These are phyloP conservation scores for Colletotrichum endophyticum DNA, from an alignment of 2,329 filamentous ascomycete genomes.

Conservation along the genomic window DNA sequence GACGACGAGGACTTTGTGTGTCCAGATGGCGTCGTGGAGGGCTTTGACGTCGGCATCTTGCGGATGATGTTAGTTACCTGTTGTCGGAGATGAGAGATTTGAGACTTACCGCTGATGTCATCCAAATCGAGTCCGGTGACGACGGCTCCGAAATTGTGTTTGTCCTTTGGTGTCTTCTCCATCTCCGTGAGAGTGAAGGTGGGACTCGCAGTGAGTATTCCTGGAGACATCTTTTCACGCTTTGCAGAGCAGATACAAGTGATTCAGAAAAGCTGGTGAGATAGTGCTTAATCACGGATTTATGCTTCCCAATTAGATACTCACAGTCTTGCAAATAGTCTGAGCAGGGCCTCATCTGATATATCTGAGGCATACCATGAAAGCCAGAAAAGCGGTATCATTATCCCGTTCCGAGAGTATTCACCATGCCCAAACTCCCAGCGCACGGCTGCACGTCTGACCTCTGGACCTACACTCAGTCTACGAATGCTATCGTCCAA, in stretches of 20 bases:
- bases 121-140: not conserved
- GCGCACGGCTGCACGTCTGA: not conserved
- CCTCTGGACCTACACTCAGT: not conserved
- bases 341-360: not conserved
- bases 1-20: not conserved
- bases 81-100: accelerated
- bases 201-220: not conserved
- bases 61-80: accelerated
- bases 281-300: not conserved
- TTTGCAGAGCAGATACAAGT: not conserved
- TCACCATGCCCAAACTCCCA: not conserved
- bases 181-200: not conserved
- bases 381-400: not conserved
- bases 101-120: not conserved
- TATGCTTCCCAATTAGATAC: not conserved
- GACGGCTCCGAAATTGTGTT: not conserved
- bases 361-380: not conserved
- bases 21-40: not conserved
- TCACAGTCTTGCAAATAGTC: not conserved
- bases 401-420: not conserved
- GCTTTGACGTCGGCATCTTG: not conserved
- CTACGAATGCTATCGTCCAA: not conserved
- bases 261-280: not conserved
- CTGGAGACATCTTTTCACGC: not conserved
- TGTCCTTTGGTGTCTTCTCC: not conserved